phyloP scores from a whole-genome alignment of 805 yeast genomes.

The Isabelozyma rhagii region DNA sequence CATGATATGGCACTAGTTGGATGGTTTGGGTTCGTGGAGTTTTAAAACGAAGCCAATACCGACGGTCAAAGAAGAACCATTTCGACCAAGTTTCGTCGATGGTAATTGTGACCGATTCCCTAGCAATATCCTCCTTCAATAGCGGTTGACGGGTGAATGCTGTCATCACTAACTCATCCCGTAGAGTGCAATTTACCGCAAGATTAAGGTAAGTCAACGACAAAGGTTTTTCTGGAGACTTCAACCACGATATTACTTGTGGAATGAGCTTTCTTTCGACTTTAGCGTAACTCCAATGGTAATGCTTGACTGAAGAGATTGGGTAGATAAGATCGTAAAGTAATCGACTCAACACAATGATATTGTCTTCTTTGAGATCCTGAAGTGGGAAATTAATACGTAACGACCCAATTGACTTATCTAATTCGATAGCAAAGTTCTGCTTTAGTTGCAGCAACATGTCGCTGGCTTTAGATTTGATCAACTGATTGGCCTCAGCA shows the following conservation, averaged over 20 bases:
- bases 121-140: slow-evolving; percentile 6
- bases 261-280: slow-evolving; percentile 31
- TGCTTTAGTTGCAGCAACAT: slow-evolving; percentile 3
- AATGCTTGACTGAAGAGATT: slow-evolving; percentile 29
- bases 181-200: slow-evolving; percentile 9
- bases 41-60: slow-evolving; percentile 33
- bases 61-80: slow-evolving; percentile 37
- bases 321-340: slow-evolving; percentile 23
- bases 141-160: slow-evolving; percentile 21
- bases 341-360: slow-evolving; percentile 23
- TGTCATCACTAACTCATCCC: slow-evolving; percentile 4
- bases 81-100: slow-evolving; percentile 14
- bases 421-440: not conserved
- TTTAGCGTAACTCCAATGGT: slow-evolving; percentile 40
- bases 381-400: slow-evolving; percentile 8
- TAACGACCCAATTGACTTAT: slow-evolving; percentile 4
- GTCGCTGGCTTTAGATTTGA: slow-evolving; percentile 1
- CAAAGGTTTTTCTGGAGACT: not conserved
- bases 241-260: slow-evolving; percentile 8
- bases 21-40: not conserved
- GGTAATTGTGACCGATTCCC: not conserved
- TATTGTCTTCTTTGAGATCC: slow-evolving; percentile 6
- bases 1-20: slow-evolving; percentile 12
- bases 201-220: slow-evolving; percentile 21
- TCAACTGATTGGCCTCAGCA: slow-evolving; percentile 3